Evolutionary conservation across 1,284 basidiomycete genomes (phyloP).

Genomic region (Fomes fomentarius): DNA sequence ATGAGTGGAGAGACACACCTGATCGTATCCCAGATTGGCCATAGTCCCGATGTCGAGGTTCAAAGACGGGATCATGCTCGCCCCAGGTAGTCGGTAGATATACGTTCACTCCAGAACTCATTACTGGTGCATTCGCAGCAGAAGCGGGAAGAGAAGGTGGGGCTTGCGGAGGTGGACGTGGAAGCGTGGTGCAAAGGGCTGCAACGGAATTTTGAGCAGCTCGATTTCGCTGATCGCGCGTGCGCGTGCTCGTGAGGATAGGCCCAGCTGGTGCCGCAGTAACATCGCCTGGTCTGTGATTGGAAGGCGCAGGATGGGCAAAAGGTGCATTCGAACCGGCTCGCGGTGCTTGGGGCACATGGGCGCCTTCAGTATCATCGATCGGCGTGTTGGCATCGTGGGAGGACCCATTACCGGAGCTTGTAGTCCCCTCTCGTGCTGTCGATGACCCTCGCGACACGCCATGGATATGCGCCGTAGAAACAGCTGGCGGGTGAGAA

Average conservation of each 20-base stretch:
- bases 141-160: background rate
- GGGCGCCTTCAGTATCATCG: slow-evolving; percentile 4
- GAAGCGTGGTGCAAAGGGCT: background rate
- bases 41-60: background rate
- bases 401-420: background rate
- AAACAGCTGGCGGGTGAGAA: background rate
- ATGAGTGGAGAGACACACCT: background rate
- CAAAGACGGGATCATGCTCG: background rate
- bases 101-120: background rate
- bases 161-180: background rate
- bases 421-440: background rate
- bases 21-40: background rate
- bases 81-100: background rate
- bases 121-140: background rate
- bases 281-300: background rate
- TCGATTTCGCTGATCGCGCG: background rate
- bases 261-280: background rate
- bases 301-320: background rate
- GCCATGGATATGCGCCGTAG: background rate
- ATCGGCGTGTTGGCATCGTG: slow-evolving; percentile 2
- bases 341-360: background rate
- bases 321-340: background rate
- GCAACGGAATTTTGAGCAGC: background rate
- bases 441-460: background rate
- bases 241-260: background rate